These are phyloP conservation scores for Globisporangium perplexum DNA, from an alignment of 352 stramenopile genomes.

Conservation along the genomic window DNA sequence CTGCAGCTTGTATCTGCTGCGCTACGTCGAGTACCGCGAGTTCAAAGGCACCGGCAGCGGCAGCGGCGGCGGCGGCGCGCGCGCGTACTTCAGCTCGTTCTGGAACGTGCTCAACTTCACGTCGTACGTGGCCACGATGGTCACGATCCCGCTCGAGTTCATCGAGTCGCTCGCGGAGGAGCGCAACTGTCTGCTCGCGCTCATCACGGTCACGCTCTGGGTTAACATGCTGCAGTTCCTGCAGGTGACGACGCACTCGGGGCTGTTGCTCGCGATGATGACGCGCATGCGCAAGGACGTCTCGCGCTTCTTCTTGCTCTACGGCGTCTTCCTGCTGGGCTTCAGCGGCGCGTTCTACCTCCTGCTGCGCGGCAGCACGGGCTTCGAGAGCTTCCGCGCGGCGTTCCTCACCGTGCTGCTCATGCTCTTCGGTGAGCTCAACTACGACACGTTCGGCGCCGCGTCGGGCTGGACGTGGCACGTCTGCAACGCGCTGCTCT, in stretches of 20 bases:
- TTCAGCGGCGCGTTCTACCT: conserved; percentile 73
- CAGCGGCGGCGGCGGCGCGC: conserved; percentile 20
- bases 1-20: conserved; percentile 45
- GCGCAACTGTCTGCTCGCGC: conserved; percentile 42
- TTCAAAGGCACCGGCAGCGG: conserved; percentile 11
- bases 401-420: conserved; percentile 69
- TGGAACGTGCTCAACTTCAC: conserved; percentile 60
- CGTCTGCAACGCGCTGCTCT: conserved; percentile 12
- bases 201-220: conserved; percentile 61
- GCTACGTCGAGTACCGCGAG: conserved; percentile 44
- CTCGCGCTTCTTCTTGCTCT: conserved; percentile 60
- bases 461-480: conserved; percentile 11
- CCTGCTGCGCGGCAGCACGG: conserved; percentile 41
- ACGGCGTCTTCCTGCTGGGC: conserved; percentile 61
- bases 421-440: conserved; percentile 67
- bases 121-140: conserved; percentile 42
- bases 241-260: conserved; percentile 46
- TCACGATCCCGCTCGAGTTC: conserved; percentile 53
- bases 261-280: conserved; percentile 78
- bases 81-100: conserved; percentile 49
- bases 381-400: conserved; percentile 50
- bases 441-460: conserved; percentile 11
- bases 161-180: conserved; percentile 20
- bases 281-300: conserved; percentile 64
- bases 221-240: conserved; percentile 69